Conservation (phyloP, 192 early-diverging fungal genomes). For the Coemansia sp. region DNA sequence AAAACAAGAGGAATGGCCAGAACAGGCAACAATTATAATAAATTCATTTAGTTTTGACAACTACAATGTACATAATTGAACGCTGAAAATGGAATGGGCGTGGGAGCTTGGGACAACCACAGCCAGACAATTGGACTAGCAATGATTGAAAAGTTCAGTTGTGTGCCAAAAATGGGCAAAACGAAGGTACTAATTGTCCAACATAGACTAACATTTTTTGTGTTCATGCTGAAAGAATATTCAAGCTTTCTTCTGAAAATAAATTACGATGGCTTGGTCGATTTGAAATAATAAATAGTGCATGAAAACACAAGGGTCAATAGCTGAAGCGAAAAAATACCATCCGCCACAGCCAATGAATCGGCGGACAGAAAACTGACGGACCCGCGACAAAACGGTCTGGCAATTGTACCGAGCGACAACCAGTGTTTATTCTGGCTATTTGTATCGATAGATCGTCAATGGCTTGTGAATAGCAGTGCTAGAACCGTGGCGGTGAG, state of each 20-base stretch:
- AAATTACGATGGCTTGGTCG: neutral
- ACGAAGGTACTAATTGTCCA: neutral
- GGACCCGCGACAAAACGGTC: neutral
- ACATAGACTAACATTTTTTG: neutral
- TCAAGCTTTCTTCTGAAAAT: neutral
- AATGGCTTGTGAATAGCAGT: neutral
- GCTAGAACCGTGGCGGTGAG: neutral
- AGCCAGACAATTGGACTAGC: slow-evolving; percentile 1
- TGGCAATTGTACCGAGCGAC: slow-evolving; percentile 1
- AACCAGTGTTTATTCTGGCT: neutral
- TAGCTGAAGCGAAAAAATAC: neutral
- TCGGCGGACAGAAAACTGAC: neutral
- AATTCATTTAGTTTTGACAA: slow-evolving; percentile 13
- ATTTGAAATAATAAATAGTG: neutral
- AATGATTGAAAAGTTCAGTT: neutral
- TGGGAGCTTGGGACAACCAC: slow-evolving; percentile 8
- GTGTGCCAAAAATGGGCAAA: slow-evolving; percentile 6
- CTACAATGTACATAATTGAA: slow-evolving; percentile 1
- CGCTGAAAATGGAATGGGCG: slow-evolving; percentile 8
- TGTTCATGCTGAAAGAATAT: neutral
- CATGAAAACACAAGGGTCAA: neutral
- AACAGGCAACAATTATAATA: slow-evolving; percentile 1
- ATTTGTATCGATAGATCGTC: neutral
- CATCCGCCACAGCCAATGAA: neutral
- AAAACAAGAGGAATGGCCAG: neutral